These are phyloP conservation scores for Colletotrichum sojae DNA, from an alignment of 2,329 filamentous ascomycete genomes.

Conservation along the genomic window DNA sequence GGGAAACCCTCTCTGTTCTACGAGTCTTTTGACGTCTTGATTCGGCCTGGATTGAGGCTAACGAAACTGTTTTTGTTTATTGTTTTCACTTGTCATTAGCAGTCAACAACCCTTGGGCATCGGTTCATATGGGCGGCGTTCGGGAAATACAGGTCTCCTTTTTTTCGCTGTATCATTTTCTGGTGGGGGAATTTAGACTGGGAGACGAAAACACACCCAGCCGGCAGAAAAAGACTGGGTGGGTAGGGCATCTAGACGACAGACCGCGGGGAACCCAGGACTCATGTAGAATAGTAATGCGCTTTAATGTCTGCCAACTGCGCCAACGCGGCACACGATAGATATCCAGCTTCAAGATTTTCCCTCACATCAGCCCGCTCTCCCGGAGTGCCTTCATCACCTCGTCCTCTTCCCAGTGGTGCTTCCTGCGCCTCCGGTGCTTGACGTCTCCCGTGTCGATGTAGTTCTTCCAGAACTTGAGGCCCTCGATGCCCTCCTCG, in stretches of 20 bases:
- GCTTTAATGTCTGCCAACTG: slow-evolving; percentile 29
- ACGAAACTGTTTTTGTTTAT: slow-evolving; percentile 15
- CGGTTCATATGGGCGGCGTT: slow-evolving; percentile 40
- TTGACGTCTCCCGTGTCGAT: slow-evolving; percentile 62
- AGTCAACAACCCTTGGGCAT: slow-evolving; percentile 2
- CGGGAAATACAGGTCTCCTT: background rate
- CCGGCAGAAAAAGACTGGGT: slow-evolving; percentile 3
- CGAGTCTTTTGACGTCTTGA: slow-evolving; percentile 1
- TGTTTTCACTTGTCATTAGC: slow-evolving; percentile 11
- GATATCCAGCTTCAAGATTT: slow-evolving; percentile 26
- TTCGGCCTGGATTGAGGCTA: slow-evolving; percentile 11
- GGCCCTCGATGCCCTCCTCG: slow-evolving; percentile 91
- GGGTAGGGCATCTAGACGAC: slow-evolving; percentile 9
- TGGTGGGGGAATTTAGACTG: slow-evolving; percentile 21
- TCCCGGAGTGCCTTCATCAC: slow-evolving; percentile 60
- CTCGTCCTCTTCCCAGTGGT: slow-evolving; percentile 54
- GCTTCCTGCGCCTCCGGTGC: slow-evolving; percentile 46
- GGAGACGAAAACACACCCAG: slow-evolving; percentile 1
- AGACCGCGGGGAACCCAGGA: slow-evolving; percentile 19
- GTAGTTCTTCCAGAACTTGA: slow-evolving; percentile 93
- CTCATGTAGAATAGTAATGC: slow-evolving; percentile 41
- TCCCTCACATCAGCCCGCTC: slow-evolving; percentile 53
- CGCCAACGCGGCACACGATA: slow-evolving; percentile 29
- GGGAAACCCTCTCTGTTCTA: background rate
- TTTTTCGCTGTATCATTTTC: background rate